These are phyloP conservation scores for Diaporthe sp. DNA, from an alignment of 2,329 filamentous ascomycete species.

Conservation along the genomic window DNA sequence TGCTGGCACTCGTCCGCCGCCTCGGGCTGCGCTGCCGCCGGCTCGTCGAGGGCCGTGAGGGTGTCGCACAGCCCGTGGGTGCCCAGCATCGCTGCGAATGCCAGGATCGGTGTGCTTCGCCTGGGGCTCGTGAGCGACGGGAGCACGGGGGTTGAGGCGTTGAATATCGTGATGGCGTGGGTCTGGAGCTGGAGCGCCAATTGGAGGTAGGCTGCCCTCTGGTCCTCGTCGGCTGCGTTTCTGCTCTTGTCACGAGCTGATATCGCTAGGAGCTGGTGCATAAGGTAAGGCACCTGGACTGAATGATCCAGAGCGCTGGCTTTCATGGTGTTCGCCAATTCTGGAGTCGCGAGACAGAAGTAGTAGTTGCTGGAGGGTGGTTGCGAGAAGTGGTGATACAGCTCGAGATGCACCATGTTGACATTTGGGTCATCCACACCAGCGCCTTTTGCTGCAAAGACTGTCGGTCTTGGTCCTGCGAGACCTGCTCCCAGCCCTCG, in stretches of 20 bases:
- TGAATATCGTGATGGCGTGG: conserved; percentile 47
- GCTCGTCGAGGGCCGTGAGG: conserved; percentile 52
- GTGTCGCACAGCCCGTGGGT: conserved; percentile 63
- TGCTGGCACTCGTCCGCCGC: neutral
- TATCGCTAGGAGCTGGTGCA: conserved; percentile 52
- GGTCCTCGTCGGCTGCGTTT: conserved; percentile 46
- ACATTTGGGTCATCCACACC: neutral
- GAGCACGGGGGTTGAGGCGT: conserved; percentile 42
- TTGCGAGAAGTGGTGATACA: conserved; percentile 36
- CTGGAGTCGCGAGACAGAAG: conserved; percentile 33
- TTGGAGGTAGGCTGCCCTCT: conserved; percentile 43
- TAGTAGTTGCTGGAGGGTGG: conserved; percentile 42
- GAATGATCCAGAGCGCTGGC: conserved; percentile 42
- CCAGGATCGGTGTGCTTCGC: conserved; percentile 54
- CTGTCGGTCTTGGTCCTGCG: conserved; percentile 5
- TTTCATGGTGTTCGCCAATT: neutral
- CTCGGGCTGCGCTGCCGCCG: conserved; percentile 47
- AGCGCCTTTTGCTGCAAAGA: neutral
- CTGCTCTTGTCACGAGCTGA: conserved; percentile 48
- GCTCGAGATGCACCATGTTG: conserved; percentile 27
- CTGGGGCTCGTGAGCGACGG: conserved; percentile 46
- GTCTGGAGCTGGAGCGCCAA: conserved; percentile 49
- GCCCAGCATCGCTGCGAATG: conserved; percentile 59
- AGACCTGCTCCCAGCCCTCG: neutral
- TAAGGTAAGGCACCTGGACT: conserved; percentile 49